Evolutionary conservation across 2,329 filamentous ascomycete species (phyloP).

Genomic region (Chaetothyriales sp.): DNA sequence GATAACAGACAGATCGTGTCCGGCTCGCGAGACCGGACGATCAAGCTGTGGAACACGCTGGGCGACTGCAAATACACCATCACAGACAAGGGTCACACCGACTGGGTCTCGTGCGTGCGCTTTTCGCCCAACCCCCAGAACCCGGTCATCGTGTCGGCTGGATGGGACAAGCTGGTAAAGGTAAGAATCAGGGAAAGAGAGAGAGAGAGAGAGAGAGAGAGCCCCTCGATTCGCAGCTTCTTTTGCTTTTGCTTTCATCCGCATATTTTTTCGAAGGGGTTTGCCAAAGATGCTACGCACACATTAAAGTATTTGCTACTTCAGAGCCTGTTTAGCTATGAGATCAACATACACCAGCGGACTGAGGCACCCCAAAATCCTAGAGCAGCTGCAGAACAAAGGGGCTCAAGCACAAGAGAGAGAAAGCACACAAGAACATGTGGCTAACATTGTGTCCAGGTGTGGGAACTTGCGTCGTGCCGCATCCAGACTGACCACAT

Average conservation of each 20-base stretch:
- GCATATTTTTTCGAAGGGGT: not conserved
- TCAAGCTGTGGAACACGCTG: conserved; percentile 99
- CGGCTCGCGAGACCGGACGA: conserved; percentile 91
- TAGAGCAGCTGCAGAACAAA: not conserved
- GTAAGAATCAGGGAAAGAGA: conserved; percentile 41
- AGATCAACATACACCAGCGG: conserved; percentile 89
- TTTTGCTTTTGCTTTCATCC: conserved; percentile 1
- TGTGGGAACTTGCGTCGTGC: conserved; percentile 99
- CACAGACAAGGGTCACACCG: conserved; percentile 99
- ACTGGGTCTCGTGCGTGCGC: conserved; percentile 98
- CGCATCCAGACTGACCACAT: conserved; percentile 99
- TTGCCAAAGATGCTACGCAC: conserved; percentile 72
- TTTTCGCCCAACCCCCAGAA: conserved; percentile 99
- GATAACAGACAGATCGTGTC: conserved; percentile 99
- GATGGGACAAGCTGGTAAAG: conserved; percentile 99
- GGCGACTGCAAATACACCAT: conserved; percentile 99
- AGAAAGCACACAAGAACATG: not conserved
- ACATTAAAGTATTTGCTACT: conserved; percentile 98
- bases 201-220: not conserved
- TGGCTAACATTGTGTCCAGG: conserved; percentile 40
- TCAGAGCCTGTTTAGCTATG: conserved; percentile 92
- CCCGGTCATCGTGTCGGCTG: conserved; percentile 95
- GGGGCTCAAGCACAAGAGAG: conserved; percentile 4
- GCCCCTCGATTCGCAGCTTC: conserved; percentile 1
- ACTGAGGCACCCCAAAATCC: conserved; percentile 43